Percentiles rank a stretch among this genome's conserved stretches.
phyloP scores from a whole-genome alignment of 257 asterid genomes.

The Agastache rugosa region DNA sequence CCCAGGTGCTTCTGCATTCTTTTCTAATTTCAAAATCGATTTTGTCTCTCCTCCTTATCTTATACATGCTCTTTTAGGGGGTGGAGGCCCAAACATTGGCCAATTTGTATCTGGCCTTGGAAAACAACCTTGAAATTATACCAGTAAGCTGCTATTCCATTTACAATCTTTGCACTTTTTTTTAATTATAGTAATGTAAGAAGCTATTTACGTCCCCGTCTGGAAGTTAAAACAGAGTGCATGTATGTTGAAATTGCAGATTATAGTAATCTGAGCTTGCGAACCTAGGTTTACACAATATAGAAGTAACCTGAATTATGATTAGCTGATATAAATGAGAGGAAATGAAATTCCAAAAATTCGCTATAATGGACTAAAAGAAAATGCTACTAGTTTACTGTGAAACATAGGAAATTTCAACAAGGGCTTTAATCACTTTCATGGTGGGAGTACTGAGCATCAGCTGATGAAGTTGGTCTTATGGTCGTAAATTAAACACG shows the following conservation, averaged over 20 bases:
- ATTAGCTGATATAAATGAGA: conserved; percentile 22
- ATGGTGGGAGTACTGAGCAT: background rate
- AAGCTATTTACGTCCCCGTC: conserved; percentile 5
- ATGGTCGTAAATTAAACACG: background rate
- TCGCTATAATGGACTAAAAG: background rate
- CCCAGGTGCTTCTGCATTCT: conserved; percentile 68
- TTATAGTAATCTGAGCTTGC: background rate
- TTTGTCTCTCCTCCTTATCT: background rate
- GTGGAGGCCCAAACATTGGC: conserved; percentile 99
- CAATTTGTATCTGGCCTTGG: conserved; percentile 96
- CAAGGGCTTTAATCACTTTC: background rate
- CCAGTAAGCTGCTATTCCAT: conserved; percentile 66
- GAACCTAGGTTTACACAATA: background rate
- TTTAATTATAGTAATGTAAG: background rate
- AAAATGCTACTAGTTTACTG: conserved; percentile 2
- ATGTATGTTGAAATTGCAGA: conserved; percentile 23
- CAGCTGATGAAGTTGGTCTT: conserved; percentile 7
- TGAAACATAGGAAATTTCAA: conserved; percentile 1
- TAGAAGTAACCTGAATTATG: conserved; percentile 19
- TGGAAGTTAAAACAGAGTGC: conserved; percentile 26
- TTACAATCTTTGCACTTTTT: conserved; percentile 15
- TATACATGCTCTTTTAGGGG: conserved; percentile 61
- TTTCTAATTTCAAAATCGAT: background rate
- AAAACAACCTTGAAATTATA: conserved; percentile 95
- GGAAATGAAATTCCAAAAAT: background rate